Conservation (phyloP, 352 stramenopile genomes). For the Globisporangium splendens region DNA sequence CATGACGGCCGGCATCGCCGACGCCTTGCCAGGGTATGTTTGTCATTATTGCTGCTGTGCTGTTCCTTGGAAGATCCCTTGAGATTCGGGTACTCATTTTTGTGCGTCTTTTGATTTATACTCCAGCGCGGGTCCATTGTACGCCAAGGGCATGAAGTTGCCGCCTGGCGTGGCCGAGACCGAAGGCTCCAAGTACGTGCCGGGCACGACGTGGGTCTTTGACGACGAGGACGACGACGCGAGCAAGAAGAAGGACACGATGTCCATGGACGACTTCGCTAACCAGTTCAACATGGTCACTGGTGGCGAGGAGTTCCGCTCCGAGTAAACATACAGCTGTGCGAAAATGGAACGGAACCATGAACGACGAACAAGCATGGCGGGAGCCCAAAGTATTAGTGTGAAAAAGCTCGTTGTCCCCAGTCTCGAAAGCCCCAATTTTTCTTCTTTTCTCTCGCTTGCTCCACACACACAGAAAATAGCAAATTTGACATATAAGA, state of each 20-base stretch:
- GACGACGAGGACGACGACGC: slow-evolving; percentile 76
- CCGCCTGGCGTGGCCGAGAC: slow-evolving; percentile 49
- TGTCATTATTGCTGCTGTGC: background rate
- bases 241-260: slow-evolving; percentile 35
- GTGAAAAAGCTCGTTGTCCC: background rate
- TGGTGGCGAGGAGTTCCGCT: slow-evolving; percentile 82
- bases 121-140: slow-evolving; percentile 69
- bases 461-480: background rate
- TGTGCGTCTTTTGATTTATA: background rate
- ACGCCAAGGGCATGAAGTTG: slow-evolving; percentile 76
- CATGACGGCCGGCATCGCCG: slow-evolving; percentile 79
- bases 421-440: background rate
- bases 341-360: background rate
- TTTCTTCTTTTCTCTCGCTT: slow-evolving; percentile 3
- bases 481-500: background rate
- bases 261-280: slow-evolving; percentile 87
- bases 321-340: slow-evolving; percentile 40
- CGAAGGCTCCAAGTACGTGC: slow-evolving; percentile 81
- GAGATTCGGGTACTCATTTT: background rate
- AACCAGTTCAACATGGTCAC: slow-evolving; percentile 87
- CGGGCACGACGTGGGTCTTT: slow-evolving; percentile 88
- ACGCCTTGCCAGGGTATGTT: slow-evolving; percentile 74
- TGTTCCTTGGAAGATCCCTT: background rate
- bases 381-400: background rate
- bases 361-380: no score